These are phyloP conservation scores for Dictyostelium purpureum DNA, from an alignment of 78 protist genomes.

Conservation along the genomic window DNA sequence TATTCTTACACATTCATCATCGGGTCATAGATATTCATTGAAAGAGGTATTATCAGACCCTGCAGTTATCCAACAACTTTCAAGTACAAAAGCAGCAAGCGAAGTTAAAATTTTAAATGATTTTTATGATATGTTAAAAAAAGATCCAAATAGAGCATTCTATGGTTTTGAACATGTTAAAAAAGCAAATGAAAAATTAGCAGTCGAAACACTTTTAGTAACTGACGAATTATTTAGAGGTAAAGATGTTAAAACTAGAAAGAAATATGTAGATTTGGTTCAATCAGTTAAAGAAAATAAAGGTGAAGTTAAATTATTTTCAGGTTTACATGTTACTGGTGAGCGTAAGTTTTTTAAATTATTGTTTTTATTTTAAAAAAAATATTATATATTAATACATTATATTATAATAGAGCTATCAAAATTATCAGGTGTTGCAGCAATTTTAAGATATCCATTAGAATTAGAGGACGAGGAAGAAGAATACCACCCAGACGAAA, in stretches of 20 bases:
- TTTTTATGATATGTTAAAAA: constrained; percentile 81
- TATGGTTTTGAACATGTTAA: constrained; percentile 91
- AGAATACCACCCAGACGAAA: constrained; percentile 46
- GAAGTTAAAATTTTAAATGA: constrained; percentile 79
- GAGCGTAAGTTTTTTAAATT: constrained; percentile 83
- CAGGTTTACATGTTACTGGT: constrained; percentile 92
- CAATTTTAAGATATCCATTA: constrained; percentile 93
- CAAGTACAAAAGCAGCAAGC: constrained; percentile 89
- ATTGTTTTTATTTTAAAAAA: not conserved
- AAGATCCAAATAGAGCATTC: constrained; percentile 86
- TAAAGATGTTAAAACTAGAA: constrained; percentile 68
- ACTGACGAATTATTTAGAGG: constrained; percentile 89
- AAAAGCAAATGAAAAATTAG: constrained; percentile 85
- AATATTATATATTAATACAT: not conserved
- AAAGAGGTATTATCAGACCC: constrained; percentile 90
- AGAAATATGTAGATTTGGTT: constrained; percentile 88
- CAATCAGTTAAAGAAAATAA: constrained; percentile 84
- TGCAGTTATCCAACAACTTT: constrained; percentile 37
- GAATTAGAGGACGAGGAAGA: constrained; percentile 87
- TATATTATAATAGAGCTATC: constrained; percentile 61
- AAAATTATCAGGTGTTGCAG: constrained; percentile 91
- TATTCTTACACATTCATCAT: constrained; percentile 82
- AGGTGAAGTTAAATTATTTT: constrained; percentile 89
- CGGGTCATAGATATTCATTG: constrained; percentile 93
- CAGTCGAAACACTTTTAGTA: constrained; percentile 86